Evolutionary conservation across 495 filamentous ascomycete species (phyloP).

Genomic region (Penicillium ucsense): DNA sequence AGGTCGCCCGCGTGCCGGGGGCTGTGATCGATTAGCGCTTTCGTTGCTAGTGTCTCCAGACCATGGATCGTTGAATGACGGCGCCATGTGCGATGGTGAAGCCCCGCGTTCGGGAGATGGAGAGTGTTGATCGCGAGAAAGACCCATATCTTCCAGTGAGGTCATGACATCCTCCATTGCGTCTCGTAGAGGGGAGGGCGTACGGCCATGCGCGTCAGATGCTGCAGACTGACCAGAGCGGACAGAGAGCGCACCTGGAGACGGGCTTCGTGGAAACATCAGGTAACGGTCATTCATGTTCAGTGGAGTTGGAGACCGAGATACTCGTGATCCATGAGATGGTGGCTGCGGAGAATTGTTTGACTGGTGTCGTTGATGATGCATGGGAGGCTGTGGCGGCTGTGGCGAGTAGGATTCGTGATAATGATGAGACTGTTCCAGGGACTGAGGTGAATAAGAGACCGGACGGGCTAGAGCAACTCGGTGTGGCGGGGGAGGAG

Average conservation of each 20-base stretch:
- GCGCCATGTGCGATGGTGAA: slow-evolving; percentile 35
- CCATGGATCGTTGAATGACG: slow-evolving; percentile 67
- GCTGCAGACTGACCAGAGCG: slow-evolving; percentile 42
- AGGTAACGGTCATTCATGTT: slow-evolving; percentile 42
- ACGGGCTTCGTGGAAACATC: slow-evolving; percentile 44
- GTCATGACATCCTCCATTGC: slow-evolving; percentile 99
- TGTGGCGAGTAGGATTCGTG: slow-evolving; percentile 2
- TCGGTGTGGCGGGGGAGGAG: slow-evolving; percentile 33
- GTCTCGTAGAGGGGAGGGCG: slow-evolving; percentile 81
- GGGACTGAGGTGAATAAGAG: not conserved
- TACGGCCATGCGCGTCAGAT: slow-evolving; percentile 56
- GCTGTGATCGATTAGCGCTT: slow-evolving; percentile 28
- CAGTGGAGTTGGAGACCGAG: slow-evolving; percentile 30
- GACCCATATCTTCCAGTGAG: slow-evolving; percentile 81
- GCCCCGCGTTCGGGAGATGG: slow-evolving; percentile 37
- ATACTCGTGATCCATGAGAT: slow-evolving; percentile 7
- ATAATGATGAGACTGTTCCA: not conserved
- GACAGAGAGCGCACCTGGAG: slow-evolving; percentile 41
- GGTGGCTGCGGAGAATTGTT: slow-evolving; percentile 11
- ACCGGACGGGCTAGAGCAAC: slow-evolving; percentile 20
- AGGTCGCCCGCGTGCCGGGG: slow-evolving; percentile 38
- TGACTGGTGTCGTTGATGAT: slow-evolving; percentile 1
- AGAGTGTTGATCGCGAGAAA: slow-evolving; percentile 41
- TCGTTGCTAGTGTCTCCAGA: slow-evolving; percentile 81
- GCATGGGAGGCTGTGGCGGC: slow-evolving; percentile 4